Evolutionary conservation across 73 alveolate species (phyloP).

Genomic region (Symbiodinium pilosum): DNA sequence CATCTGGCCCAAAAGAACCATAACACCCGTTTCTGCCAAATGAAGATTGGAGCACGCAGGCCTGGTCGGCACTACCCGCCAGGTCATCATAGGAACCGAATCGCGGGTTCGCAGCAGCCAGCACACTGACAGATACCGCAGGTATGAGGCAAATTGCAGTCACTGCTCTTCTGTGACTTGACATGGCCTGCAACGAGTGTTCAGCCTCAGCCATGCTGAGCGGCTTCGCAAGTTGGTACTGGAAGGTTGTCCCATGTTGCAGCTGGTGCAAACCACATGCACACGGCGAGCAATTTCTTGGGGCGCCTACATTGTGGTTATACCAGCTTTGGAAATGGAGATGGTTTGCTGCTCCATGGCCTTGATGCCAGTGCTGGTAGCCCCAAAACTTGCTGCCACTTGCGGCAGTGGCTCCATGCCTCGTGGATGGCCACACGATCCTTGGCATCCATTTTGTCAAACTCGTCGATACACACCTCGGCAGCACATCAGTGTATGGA

Average conservation of each 20-base stretch:
- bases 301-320: constrained; percentile 98
- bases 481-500: background rate
- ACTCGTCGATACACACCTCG: constrained; percentile 99
- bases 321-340: constrained; percentile 99
- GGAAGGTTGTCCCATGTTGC: no score
- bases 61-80: constrained; percentile 98
- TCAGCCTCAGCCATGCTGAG: constrained; percentile 21
- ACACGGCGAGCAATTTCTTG: background rate
- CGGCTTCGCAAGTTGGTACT: background rate
- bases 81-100: constrained; percentile 99
- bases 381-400: no score
- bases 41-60: background rate
- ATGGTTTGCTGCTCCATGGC: constrained; percentile 99
- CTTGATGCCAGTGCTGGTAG: background rate
- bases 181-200: constrained; percentile 86
- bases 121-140: constrained; percentile 97
- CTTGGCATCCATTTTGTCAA: constrained; percentile 99
- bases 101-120: constrained; percentile 99
- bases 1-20: constrained; percentile 97
- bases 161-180: background rate
- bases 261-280: no score
- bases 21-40: background rate
- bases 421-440: constrained; percentile 99
- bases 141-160: background rate
- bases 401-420: background rate